Evolutionary conservation across 768 basidiomycete genomes (phyloP), one percentile per base, ranked within the genome.

Genomic region (Suillus clintonianus): DNA sequence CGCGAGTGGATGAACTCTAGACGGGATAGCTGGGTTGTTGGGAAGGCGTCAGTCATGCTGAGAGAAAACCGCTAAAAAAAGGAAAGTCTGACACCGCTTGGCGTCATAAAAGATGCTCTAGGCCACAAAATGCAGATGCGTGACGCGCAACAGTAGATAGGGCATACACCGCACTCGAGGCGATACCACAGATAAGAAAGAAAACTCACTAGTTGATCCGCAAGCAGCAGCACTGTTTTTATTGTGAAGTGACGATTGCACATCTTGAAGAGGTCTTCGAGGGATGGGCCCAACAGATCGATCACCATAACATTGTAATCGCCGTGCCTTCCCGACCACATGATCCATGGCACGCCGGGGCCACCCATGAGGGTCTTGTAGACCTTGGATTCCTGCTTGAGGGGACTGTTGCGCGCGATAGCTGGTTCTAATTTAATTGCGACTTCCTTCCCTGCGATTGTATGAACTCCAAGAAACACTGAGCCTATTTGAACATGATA

Each of bases 231-330:
- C 19, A 97, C 94, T 3, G 97, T 97, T 83, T 97, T 98, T 74
- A 99, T 83, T 4, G 89, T 89, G 75, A 99, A 98, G 71, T 93
- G 91, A 63, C 92, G 87, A 80, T 95, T 95, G 75, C 91, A 94
- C 79, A 87, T 86, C 74, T 92, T 90, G 83, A 94, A 94, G 58
- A 93, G 84, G 77, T 94, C 92, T 69, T 94, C 92, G 57, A 94
- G 81, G 3, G 89, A 90, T 4, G 96, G 95, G 0, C 97, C 97
- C 43, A 99, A 86, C 32, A 99, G 85, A 82, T 99, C 97, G 72
- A 98, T 95, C 72, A 99, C 93, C 85, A 99, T 92, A 70, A 98
- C 95, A 72, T 99, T 98, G 80, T 95, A 98, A 76, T 95, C 89
- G 36, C 91, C 96, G 72, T 96, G 89, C 65, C 86, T 89, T 36